Evolutionary conservation across 129 eudicot genomes (phyloP).

Genomic region (Arctium minus): DNA sequence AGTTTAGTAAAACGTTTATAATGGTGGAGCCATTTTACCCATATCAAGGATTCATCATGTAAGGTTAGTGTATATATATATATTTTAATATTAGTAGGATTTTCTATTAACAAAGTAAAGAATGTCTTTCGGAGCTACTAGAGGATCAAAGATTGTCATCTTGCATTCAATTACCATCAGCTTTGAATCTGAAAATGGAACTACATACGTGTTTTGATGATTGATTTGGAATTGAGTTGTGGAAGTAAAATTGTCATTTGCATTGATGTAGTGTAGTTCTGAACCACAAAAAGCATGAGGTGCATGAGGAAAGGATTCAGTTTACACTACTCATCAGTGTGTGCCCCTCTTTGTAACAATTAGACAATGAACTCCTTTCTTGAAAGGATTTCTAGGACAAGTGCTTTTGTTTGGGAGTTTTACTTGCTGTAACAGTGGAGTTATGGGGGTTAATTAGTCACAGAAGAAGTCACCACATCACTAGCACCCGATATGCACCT

Average conservation of each 20-base stretch:
- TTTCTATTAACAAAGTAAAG: background rate
- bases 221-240: background rate
- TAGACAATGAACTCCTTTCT: background rate
- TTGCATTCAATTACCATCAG: background rate
- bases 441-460: background rate
- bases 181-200: background rate
- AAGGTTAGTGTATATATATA: background rate
- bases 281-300: background rate
- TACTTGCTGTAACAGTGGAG: background rate
- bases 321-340: background rate
- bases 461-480: background rate
- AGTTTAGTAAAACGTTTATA: background rate
- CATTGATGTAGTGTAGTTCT: background rate
- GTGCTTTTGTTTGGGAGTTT: background rate
- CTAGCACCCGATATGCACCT: background rate
- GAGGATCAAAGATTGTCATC: background rate
- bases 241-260: background rate
- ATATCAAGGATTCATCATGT: background rate
- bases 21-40: background rate
- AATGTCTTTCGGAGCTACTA: background rate
- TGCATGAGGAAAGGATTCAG: background rate
- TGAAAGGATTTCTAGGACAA: background rate
- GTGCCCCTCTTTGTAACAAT: background rate
- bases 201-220: slow-evolving; percentile 1
- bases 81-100: background rate